Base-by-base conservation (phyloP, 139 green algal genomes). In the Haematococcus lacustris region DNA sequence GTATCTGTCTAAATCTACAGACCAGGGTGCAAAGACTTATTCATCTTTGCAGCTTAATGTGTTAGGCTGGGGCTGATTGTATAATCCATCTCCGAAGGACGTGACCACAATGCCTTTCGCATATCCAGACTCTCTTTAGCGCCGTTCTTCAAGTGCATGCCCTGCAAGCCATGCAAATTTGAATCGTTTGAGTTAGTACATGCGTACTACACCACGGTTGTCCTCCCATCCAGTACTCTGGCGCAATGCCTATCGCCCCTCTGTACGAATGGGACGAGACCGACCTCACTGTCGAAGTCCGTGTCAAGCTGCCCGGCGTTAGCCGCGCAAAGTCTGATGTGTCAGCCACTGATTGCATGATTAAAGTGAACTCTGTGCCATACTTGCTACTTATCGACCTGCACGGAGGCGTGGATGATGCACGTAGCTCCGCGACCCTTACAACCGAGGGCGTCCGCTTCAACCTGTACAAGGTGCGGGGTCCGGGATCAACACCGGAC, bases 321-420 rank as follows among this genome's bases (percentile, higher is more conserved):
- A 78, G 75, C 21, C 70, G 75, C 33, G 67, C 59, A 61, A 87
- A 85, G 21, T 67, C 75, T 0, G 82, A 88, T 50, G 75, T 91
- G 35, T 86, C 86, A 32, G 80, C 79, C 25, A 86, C 82, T 3
- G 83, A 89, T 53, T 65, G 67, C 2, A 68, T 90, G 67, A 68
- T 91, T 51, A 91, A 91, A 50, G 67, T 91, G 51, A 89, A 86
- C 78, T 80, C 71, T 3, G 61, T 76, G 38, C 84, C 84, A 0
- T 90, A 91, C 76, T 68, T 91, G 4, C 85, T 91, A 57, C 57
- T 87, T 9, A 76, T 91, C 13, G 86, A 91, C 73, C 73, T 91
- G 21, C 51, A 68, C 1, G 67, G 53, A 3, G 71, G 83, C 1
- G 77, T 91, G 9, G 84, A 90, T 28, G 71, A 84, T 17, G 71